Evolutionary conservation across 176 grass and related monocot species (phyloP), one percentile per base, ranked within the genome.

Genomic region (Oryza coarctata): DNA sequence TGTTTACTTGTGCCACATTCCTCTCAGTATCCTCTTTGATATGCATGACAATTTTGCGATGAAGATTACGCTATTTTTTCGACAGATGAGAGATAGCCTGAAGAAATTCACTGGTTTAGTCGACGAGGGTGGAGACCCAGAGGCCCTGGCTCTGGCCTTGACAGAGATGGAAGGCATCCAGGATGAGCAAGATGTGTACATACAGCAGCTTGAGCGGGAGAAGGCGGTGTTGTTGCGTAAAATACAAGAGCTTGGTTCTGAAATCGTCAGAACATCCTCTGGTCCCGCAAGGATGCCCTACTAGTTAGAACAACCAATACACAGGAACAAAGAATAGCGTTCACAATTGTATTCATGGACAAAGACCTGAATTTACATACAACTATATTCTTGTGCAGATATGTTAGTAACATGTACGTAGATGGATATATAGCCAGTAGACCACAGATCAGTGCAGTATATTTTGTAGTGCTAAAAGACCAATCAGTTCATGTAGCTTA

Each of bases 121-220:
- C 0, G 91, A 91, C 0, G 93, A 99, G 0, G 93, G 91, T 0
- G 83, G 87, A n/a, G 96, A 99, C 65, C 68, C 80, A 14, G 93
- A 99, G 68, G 91, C 80, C 28, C 23, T 99, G 4, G 88, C 82
- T 0, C 32, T 91, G 65, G 88, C 87, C 32, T 40, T 99, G 61
- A 85, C 80, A 11, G 96, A 95, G 88, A 81, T 94, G 27, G 96
- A 99, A 82, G 71, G 80, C 66, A 58, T 74, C 0, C 90, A 99
- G 87, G 77, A 77, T 32, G 82, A 86, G 67, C 96, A 95, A 83
- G 85, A 90, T 13, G 77, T 81, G 20, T 94, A 99, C 89, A 81
- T 90, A 58, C 69, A 88, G 5, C 79, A 86, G 74, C 92, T 95
- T 6, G 93, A 98, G 83, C 87, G 91, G 76, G 93, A 99, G 83